These are phyloP conservation scores for Myxozyma nipponensis DNA, from an alignment of 805 yeast species.

Conservation along the genomic window DNA sequence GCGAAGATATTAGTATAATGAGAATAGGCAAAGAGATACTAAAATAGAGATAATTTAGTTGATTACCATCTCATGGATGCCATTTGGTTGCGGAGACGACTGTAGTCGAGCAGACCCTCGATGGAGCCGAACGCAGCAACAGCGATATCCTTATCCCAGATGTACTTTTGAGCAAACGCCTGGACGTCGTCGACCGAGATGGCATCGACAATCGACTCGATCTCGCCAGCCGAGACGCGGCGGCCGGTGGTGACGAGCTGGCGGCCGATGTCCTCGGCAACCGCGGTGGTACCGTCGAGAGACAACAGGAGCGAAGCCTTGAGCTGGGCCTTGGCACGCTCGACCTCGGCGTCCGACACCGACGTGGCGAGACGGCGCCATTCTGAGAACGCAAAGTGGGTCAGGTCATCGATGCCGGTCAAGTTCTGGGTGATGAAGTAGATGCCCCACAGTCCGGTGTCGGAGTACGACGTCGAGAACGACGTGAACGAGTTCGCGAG, in stretches of 20 bases:
- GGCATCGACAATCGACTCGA: conserved; percentile 67
- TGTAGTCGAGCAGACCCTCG: conserved; percentile 62
- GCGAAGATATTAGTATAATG: no score
- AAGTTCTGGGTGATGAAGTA: conserved; percentile 80
- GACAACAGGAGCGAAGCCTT: conserved; percentile 88
- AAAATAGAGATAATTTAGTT: no score
- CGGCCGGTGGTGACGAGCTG: conserved; percentile 92
- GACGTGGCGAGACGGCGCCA: conserved; percentile 85
- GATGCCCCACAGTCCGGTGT: conserved; percentile 97
- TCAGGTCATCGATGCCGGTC: conserved; percentile 59
- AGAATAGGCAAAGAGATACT: no score
- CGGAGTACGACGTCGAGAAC: conserved; percentile 94
- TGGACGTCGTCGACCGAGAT: conserved; percentile 77
- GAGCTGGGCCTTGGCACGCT: conserved; percentile 88
- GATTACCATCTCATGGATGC: conserved; percentile 28
- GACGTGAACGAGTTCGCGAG: conserved; percentile 94
- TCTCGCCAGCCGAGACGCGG: conserved; percentile 68
- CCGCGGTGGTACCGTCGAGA: conserved; percentile 90
- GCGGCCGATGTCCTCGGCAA: conserved; percentile 97
- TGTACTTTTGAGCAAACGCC: conserved; percentile 80
- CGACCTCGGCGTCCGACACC: conserved; percentile 81
- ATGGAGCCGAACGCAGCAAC: conserved; percentile 89
- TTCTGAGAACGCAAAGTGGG: conserved; percentile 74
- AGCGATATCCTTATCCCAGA: conserved; percentile 76
- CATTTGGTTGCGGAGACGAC: conserved; percentile 52